Percentiles rank a stretch among this genome's conserved stretches.
phyloP scores from a whole-genome alignment of 257 asterid species.

The Solanum peruvianum region DNA sequence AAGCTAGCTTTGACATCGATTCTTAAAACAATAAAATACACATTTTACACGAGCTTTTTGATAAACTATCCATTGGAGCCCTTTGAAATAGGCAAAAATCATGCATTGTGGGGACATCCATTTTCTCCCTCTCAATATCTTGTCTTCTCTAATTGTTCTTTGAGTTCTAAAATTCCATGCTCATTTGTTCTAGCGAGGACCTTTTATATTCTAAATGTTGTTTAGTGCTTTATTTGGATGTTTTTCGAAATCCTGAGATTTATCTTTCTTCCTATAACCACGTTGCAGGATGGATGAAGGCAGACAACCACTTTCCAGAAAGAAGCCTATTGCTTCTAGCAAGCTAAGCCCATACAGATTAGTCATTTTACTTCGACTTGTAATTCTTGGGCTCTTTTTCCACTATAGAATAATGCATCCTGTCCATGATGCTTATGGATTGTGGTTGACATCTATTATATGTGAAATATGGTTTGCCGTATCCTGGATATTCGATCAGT shows the following conservation, averaged over 20 bases:
- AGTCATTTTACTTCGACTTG: slow-evolving; percentile 71
- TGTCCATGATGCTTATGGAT: slow-evolving; percentile 78
- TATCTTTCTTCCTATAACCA: neutral
- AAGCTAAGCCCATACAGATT: slow-evolving; percentile 88
- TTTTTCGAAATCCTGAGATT: neutral
- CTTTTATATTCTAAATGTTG: neutral
- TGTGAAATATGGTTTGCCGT: slow-evolving; percentile 98
- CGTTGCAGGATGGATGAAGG: slow-evolving; percentile 92
- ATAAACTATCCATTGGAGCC: neutral
- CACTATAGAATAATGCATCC: slow-evolving; percentile 91
- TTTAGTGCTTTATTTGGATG: neutral
- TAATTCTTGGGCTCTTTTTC: slow-evolving; percentile 71
- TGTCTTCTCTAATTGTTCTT: neutral
- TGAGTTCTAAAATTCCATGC: neutral
- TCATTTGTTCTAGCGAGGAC: neutral
- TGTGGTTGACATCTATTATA: slow-evolving; percentile 86
- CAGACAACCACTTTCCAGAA: slow-evolving; percentile 93
- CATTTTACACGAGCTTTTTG: neutral
- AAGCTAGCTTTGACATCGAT: neutral
- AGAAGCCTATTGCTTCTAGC: slow-evolving; percentile 83
- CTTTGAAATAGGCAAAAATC: neutral
- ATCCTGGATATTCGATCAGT: slow-evolving; percentile 93
- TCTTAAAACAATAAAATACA: neutral
- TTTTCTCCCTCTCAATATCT: neutral
- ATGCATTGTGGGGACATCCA: neutral